phyloP scores from a whole-genome alignment of 495 filamentous ascomycete genomes.

The Evansstolkia leycettana region DNA sequence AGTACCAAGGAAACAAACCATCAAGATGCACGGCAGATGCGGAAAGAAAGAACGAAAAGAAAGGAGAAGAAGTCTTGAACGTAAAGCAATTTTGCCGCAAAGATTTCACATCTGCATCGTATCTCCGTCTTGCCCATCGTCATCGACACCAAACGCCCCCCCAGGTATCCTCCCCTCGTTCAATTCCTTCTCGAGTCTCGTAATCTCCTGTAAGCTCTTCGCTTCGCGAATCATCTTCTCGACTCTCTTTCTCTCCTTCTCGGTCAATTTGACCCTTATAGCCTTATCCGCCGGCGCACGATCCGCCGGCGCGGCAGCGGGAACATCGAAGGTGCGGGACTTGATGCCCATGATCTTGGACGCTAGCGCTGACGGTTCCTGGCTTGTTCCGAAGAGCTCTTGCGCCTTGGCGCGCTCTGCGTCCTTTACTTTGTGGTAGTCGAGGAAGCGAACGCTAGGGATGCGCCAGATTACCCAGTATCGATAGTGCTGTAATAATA shows the following conservation, averaged over 20 bases:
- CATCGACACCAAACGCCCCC: constrained; percentile 38
- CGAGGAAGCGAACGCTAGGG: constrained; percentile 77
- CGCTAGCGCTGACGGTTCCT: constrained; percentile 69
- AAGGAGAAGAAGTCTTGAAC: constrained; percentile 1
- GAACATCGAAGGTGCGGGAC: constrained; percentile 66
- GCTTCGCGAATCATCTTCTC: constrained; percentile 70
- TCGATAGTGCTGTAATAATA: constrained; percentile 63
- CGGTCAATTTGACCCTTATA: constrained; percentile 56
- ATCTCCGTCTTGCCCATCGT: constrained; percentile 23
- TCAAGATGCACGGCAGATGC: background rate
- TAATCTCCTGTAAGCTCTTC: constrained; percentile 75
- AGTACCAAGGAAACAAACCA: too few relatives aligned
- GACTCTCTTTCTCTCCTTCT: constrained; percentile 55
- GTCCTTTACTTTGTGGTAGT: constrained; percentile 85
- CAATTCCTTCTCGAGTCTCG: constrained; percentile 69
- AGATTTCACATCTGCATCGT: constrained; percentile 25
- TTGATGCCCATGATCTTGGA: constrained; percentile 84
- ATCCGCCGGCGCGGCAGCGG: constrained; percentile 30
- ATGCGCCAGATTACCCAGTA: constrained; percentile 83
- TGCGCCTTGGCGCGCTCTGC: constrained; percentile 62
- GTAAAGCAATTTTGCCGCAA: too few relatives aligned
- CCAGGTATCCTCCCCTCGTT: constrained; percentile 74
- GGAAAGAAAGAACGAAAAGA: constrained; percentile 1
- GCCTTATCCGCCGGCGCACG: constrained; percentile 44
- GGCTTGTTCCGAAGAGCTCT: constrained; percentile 68